These are phyloP conservation scores for Glaciozyma martinii DNA, from an alignment of 768 basidiomycete genomes.

Conservation along the genomic window DNA sequence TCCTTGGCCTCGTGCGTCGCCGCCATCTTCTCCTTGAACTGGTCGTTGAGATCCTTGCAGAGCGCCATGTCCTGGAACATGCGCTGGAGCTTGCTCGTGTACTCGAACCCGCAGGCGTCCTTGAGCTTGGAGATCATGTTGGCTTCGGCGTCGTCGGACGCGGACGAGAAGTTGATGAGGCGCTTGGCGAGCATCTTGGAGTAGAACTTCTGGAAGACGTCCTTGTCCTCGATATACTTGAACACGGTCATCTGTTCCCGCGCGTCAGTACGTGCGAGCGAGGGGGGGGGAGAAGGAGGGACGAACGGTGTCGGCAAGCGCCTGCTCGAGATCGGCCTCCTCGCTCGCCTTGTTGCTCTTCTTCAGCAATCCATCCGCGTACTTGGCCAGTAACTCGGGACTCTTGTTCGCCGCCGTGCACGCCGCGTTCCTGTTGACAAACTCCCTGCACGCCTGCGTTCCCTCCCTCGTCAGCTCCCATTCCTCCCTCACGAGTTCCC, in stretches of 20 bases:
- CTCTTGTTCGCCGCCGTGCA: slow-evolving; percentile 73
- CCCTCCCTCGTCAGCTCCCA: background rate
- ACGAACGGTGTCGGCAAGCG: slow-evolving; percentile 77
- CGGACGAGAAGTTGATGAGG: slow-evolving; percentile 79
- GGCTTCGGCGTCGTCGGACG: slow-evolving; percentile 90
- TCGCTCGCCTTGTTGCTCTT: slow-evolving; percentile 95
- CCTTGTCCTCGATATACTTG: slow-evolving; percentile 98
- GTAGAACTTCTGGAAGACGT: slow-evolving; percentile 97
- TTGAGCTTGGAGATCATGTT: slow-evolving; percentile 98
- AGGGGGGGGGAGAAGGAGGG: background rate
- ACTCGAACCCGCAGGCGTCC: slow-evolving; percentile 92
- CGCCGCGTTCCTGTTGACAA: slow-evolving; percentile 85
- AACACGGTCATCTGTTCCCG: slow-evolving; percentile 77
- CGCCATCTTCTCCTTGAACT: slow-evolving; percentile 82
- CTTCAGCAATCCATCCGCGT: slow-evolving; percentile 75
- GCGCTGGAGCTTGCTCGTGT: slow-evolving; percentile 87
- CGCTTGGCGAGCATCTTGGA: slow-evolving; percentile 87
- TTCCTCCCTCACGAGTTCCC: background rate
- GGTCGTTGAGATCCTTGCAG: slow-evolving; percentile 88
- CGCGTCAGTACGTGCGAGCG: background rate
- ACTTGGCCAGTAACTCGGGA: slow-evolving; percentile 84
- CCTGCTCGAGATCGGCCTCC: slow-evolving; percentile 79
- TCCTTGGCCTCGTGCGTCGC: slow-evolving; percentile 63
- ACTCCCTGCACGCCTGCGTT: slow-evolving; percentile 81
- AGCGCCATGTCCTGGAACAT: slow-evolving; percentile 98